A percentile compares a stretch with the other conserved stretches of the same genome.
These are phyloP conservation scores for Xylaria acuta DNA, from an alignment of 495 filamentous ascomycete species.

Conservation along the genomic window DNA sequence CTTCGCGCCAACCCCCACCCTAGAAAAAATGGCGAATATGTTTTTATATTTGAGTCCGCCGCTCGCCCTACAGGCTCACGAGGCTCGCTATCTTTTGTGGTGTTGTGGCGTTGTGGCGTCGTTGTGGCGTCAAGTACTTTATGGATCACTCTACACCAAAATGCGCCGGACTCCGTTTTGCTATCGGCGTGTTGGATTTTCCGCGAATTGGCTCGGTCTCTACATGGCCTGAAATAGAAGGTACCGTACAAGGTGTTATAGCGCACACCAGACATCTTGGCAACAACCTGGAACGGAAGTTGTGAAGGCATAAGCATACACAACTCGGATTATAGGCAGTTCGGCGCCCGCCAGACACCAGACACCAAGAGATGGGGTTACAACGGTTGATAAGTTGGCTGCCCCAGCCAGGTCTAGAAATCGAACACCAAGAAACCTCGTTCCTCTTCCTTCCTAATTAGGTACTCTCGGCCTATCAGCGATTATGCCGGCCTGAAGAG, in stretches of 20 bases:
- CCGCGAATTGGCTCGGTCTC: too few species aligned
- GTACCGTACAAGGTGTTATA: conserved; percentile 24
- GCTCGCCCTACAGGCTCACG: too few species aligned
- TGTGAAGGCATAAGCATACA: conserved; percentile 14
- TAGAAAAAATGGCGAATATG: too few species aligned
- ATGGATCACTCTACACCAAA: too few species aligned
- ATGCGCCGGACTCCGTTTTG: too few species aligned
- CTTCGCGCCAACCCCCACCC: too few species aligned
- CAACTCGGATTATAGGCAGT: conserved; percentile 10
- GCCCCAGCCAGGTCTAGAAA: conserved; percentile 16
- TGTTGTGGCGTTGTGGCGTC: too few species aligned
- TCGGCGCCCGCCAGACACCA: conserved; percentile 1
- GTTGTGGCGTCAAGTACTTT: too few species aligned
- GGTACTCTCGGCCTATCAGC: conserved; percentile 24
- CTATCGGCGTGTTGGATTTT: too few species aligned
- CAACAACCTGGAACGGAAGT: conserved; percentile 21
- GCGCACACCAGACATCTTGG: conserved; percentile 20
- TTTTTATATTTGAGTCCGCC: too few species aligned
- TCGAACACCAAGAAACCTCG: conserved; percentile 21
- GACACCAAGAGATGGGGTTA: conserved; percentile 22
- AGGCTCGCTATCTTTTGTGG: too few species aligned
- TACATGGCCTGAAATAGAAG: conserved; percentile 30
- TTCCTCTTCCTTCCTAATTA: conserved; percentile 23
- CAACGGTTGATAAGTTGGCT: conserved; percentile 19
- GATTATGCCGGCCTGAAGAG: conserved; percentile 25